Evolutionary conservation across 768 basidiomycete species (phyloP).

Genomic region (Zangia roseola): DNA sequence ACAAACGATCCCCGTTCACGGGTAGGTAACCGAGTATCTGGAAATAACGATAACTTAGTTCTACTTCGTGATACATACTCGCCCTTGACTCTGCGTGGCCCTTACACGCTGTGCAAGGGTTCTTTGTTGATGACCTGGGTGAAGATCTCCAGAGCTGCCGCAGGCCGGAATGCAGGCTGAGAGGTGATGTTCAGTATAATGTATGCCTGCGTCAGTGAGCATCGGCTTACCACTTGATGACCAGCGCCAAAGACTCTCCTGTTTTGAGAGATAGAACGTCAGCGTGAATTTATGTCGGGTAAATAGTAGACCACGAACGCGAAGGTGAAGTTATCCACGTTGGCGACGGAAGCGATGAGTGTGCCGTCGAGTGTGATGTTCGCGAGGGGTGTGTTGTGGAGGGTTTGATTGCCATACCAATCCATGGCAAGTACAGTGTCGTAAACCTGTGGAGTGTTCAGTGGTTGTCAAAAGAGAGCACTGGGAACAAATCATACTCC

Average conservation of each 20-base stretch:
- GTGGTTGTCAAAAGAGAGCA: neutral
- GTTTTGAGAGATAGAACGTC: neutral
- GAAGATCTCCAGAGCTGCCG: slow-evolving; percentile 57
- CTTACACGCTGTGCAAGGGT: slow-evolving; percentile 50
- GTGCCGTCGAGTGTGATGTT: slow-evolving; percentile 58
- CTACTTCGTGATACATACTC: slow-evolving; percentile 9
- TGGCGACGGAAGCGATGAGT: slow-evolving; percentile 57
- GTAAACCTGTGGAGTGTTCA: slow-evolving; percentile 24
- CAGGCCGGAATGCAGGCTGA: slow-evolving; percentile 63
- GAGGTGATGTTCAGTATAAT: neutral
- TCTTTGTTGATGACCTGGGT: slow-evolving; percentile 50
- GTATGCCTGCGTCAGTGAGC: neutral
- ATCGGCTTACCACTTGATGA: slow-evolving; percentile 56
- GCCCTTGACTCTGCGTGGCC: no score
- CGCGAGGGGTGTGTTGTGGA: slow-evolving; percentile 39
- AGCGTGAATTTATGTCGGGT: neutral
- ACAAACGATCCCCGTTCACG: slow-evolving; percentile 58
- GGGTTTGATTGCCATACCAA: slow-evolving; percentile 43
- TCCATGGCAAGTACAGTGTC: slow-evolving; percentile 43
- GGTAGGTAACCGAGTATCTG: slow-evolving; percentile 59
- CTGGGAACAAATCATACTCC: slow-evolving; percentile 31
- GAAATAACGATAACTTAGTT: slow-evolving; percentile 37
- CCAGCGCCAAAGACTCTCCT: slow-evolving; percentile 59
- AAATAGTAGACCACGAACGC: slow-evolving; percentile 43
- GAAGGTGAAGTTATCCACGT: slow-evolving; percentile 66